A percentile compares a stretch with the other conserved stretches of the same genome.
These are phyloP conservation scores for Fusarium brevicatenulatum DNA, from an alignment of 2,329 filamentous ascomycete species.

Conservation along the genomic window DNA sequence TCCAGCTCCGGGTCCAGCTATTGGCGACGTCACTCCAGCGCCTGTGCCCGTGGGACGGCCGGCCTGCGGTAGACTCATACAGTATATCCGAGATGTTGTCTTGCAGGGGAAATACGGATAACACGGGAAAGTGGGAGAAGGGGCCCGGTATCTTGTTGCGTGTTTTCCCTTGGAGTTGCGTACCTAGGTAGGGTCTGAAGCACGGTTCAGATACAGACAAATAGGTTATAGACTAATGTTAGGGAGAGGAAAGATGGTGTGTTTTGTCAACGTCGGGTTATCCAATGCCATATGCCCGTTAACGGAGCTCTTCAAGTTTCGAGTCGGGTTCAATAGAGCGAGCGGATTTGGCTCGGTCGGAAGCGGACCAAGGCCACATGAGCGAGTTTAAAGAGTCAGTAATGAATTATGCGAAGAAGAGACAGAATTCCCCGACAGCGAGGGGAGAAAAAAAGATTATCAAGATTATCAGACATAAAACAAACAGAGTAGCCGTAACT, in stretches of 20 bases:
- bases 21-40: slow-evolving; percentile 44
- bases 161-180: neutral
- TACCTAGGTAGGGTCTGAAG: neutral
- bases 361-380: neutral
- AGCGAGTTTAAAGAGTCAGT: neutral
- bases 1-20: slow-evolving; percentile 10
- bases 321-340: slow-evolving; percentile 30
- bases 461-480: slow-evolving; percentile 32
- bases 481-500: neutral
- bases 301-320: slow-evolving; percentile 39
- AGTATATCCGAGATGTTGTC: slow-evolving; percentile 33
- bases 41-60: slow-evolving; percentile 46
- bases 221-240: neutral
- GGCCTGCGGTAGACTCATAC: slow-evolving; percentile 48
- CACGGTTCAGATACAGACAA: neutral
- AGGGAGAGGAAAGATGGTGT: slow-evolving; percentile 1
- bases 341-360: slow-evolving; percentile 39
- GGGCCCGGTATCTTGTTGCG: slow-evolving; percentile 3
- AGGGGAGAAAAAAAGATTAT: slow-evolving; percentile 16
- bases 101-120: slow-evolving; percentile 27
- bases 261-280: slow-evolving; percentile 12
- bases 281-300: slow-evolving; percentile 31
- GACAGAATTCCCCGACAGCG: neutral
- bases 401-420: neutral
- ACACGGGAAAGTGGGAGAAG: slow-evolving; percentile 32